Conservation (phyloP, 2,329 filamentous ascomycete genomes). For the Aspergillus sp. region DNA sequence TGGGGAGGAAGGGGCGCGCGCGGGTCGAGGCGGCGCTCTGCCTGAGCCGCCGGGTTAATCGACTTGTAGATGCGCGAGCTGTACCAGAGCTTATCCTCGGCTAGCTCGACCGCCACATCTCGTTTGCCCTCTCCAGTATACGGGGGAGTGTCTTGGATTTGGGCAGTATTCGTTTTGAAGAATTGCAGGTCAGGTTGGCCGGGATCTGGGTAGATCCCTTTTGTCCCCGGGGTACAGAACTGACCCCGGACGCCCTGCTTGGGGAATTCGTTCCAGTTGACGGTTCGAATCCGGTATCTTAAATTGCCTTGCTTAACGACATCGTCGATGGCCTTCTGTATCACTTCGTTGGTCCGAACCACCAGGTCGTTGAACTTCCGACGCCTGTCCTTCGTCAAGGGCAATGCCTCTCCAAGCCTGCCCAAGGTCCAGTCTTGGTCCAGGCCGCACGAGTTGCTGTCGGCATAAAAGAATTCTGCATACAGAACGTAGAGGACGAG, state of each 20-base stretch:
- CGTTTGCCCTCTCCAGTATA: too few relatives aligned
- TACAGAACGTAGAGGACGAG: conserved; percentile 5
- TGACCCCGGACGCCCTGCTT: conserved; percentile 28
- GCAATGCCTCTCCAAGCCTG: not conserved
- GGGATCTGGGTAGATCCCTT: conserved; percentile 25
- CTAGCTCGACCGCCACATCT: too few relatives aligned
- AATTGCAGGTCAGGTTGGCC: conserved; percentile 33
- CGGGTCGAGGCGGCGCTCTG: not conserved
- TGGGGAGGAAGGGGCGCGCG: not conserved
- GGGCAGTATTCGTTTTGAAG: conserved; percentile 26
- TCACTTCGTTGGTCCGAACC: not conserved
- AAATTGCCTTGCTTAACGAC: not conserved
- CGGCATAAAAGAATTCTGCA: conserved; percentile 9
- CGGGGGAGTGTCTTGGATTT: not conserved
- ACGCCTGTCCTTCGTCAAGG: conserved; percentile 1
- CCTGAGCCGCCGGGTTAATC: not conserved
- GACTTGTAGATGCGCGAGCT: not conserved
- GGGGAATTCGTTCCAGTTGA: conserved; percentile 33
- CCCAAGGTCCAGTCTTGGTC: conserved; percentile 9
- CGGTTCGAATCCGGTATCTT: conserved; percentile 15
- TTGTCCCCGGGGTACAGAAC: conserved; percentile 26
- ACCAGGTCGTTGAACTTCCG: conserved; percentile 10
- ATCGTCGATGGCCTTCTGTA: not conserved
- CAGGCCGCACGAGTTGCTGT: not conserved
- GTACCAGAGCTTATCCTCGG: too few relatives aligned